Percentiles rank a stretch among this genome's conserved stretches.
These are phyloP conservation scores for Leptoxyphium fumago DNA, from an alignment of 2,329 filamentous ascomycete species.

Conservation along the genomic window DNA sequence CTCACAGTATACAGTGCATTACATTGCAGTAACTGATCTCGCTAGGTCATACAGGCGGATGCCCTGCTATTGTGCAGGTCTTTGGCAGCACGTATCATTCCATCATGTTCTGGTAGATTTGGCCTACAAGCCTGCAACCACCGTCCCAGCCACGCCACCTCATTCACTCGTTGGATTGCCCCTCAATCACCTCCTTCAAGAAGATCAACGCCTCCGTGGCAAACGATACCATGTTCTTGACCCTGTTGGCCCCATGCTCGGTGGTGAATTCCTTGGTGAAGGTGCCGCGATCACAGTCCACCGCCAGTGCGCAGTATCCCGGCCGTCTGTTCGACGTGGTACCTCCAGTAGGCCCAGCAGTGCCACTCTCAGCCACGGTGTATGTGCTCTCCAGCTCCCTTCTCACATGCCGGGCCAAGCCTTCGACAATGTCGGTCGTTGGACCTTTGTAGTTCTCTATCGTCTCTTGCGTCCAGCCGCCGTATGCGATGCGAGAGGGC, in stretches of 20 bases:
- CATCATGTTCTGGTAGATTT: too few relatives aligned
- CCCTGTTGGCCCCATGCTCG: slow-evolving; percentile 36
- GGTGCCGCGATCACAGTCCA: slow-evolving; percentile 37
- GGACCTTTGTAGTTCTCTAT: slow-evolving; percentile 44
- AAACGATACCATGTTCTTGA: slow-evolving; percentile 49
- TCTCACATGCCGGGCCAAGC: slow-evolving; percentile 42
- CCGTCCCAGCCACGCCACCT: too few relatives aligned
- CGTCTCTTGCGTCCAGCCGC: slow-evolving; percentile 43
- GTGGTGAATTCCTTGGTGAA: slow-evolving; percentile 43
- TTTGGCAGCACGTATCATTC: too few relatives aligned
- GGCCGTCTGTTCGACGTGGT: slow-evolving; percentile 41
- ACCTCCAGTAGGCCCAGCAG: slow-evolving; percentile 48
- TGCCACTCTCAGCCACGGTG: slow-evolving; percentile 44
- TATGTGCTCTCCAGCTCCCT: slow-evolving; percentile 42
- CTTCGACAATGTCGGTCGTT: slow-evolving; percentile 41
- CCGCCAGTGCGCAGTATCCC: slow-evolving; percentile 51
- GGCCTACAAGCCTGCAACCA: too few relatives aligned
- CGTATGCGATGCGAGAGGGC: slow-evolving; percentile 41
- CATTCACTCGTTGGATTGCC: slow-evolving; percentile 26
- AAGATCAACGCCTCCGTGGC: slow-evolving; percentile 42
- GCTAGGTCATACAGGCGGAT: too few relatives aligned
- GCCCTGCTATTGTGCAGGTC: too few relatives aligned
- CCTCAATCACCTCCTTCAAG: slow-evolving; percentile 41
- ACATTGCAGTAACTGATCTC: too few relatives aligned
- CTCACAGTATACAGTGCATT: too few relatives aligned